phyloP scores from a whole-genome alignment of 352 stramenopile genomes.

The Elongisporangium senticosum region DNA sequence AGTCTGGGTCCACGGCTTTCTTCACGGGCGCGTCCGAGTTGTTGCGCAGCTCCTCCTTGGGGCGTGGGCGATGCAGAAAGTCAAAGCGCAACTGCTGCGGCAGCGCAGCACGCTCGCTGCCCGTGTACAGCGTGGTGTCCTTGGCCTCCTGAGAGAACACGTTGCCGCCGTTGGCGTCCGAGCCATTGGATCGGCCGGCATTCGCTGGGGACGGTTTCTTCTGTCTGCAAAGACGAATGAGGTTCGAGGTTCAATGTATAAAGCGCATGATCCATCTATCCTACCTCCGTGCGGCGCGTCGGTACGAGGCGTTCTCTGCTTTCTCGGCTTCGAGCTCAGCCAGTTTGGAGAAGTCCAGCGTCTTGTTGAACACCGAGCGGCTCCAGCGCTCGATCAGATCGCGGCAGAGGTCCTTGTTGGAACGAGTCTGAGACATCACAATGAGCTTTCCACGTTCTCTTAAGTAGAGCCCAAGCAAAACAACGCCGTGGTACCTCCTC shows the following conservation, averaged over 20 bases:
- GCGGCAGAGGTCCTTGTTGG: slow-evolving; percentile 85
- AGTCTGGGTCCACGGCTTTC: slow-evolving; percentile 61
- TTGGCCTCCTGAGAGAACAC: slow-evolving; percentile 44
- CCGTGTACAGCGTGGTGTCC: slow-evolving; percentile 23
- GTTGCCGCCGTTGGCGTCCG: slow-evolving; percentile 23
- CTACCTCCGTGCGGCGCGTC: slow-evolving; percentile 47
- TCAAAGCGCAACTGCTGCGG: slow-evolving; percentile 76
- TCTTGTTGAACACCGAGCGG: slow-evolving; percentile 86
- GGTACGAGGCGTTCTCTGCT: slow-evolving; percentile 69
- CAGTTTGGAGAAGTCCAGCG: slow-evolving; percentile 81
- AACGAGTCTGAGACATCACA: slow-evolving; percentile 42
- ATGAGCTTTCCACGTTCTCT: neutral
- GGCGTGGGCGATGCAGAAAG: slow-evolving; percentile 76
- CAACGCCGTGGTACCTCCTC: slow-evolving; percentile 57
- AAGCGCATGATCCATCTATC: neutral
- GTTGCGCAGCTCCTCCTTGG: slow-evolving; percentile 58
- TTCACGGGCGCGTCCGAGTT: slow-evolving; percentile 37
- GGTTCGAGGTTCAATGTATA: neutral
- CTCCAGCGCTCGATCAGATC: slow-evolving; percentile 85
- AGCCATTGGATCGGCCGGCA: slow-evolving; percentile 13
- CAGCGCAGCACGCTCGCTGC: slow-evolving; percentile 62
- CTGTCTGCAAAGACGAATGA: slow-evolving; percentile 13
- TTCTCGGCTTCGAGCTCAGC: slow-evolving; percentile 83
- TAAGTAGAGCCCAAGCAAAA: neutral
- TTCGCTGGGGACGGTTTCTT: slow-evolving; percentile 29